Percentiles rank a stretch among this genome's conserved stretches.
These are phyloP conservation scores for Metschnikowia cerradonensis DNA, from an alignment of 805 yeast genomes.

Conservation along the genomic window DNA sequence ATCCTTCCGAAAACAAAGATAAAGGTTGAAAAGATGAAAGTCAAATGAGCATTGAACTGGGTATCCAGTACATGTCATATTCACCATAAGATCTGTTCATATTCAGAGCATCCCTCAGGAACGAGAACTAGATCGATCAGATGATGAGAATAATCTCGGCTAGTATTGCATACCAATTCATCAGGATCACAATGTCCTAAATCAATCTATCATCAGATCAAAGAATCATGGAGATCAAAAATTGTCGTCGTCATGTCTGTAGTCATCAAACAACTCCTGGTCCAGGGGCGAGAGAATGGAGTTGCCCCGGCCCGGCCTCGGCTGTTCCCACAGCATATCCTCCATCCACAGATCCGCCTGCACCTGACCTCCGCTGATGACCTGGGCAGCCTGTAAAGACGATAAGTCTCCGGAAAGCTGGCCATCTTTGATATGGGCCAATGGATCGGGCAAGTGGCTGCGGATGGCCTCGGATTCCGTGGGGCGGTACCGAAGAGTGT, in stretches of 20 bases:
- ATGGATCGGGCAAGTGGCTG: conserved; percentile 39
- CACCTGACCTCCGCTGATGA: conserved; percentile 41
- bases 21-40: no score
- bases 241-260: conserved; percentile 34
- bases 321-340: conserved; percentile 22
- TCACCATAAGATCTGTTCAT: no score
- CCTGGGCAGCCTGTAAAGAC: conserved; percentile 38
- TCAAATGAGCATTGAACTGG: no score
- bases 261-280: conserved; percentile 42
- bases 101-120: no score
- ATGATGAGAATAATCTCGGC: no score
- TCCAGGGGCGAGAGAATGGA: conserved; percentile 25
- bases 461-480: conserved; percentile 16
- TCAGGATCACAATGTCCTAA: no score
- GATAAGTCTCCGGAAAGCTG: conserved; percentile 25
- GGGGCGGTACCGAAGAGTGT: conserved; percentile 3
- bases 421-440: conserved; percentile 41
- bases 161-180: no score
- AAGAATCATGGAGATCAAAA: neutral
- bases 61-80: no score
- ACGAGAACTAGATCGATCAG: no score
- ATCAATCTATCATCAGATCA: no score
- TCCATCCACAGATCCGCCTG: conserved; percentile 33
- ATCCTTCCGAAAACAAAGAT: no score
- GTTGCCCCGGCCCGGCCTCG: conserved; percentile 3